Percentiles rank a stretch among this genome's conserved stretches.
Evolutionary conservation across 129 eudicot species (phyloP).

Genomic region (Apium graveolens): DNA sequence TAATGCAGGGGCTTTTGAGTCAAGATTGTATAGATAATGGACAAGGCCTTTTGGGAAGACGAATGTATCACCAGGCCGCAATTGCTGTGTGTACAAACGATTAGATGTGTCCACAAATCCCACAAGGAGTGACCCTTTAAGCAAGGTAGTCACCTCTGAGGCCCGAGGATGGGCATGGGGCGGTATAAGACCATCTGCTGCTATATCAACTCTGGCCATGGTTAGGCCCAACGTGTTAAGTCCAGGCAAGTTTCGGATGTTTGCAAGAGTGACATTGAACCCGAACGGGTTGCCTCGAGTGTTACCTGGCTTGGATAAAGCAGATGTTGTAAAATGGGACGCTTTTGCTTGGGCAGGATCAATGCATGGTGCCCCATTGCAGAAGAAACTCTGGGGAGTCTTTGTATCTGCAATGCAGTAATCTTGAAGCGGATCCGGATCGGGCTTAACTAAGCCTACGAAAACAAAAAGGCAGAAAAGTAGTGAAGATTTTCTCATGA

Average conservation of each 20-base stretch:
- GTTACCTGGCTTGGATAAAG: constrained; percentile 54
- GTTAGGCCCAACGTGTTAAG: constrained; percentile 61
- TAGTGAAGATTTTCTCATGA: constrained; percentile 1
- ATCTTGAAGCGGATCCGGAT: constrained; percentile 86
- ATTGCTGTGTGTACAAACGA: constrained; percentile 42
- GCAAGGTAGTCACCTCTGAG: constrained; percentile 59
- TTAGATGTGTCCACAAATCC: constrained; percentile 81
- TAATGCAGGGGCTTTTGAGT: constrained; percentile 37
- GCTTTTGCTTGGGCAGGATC: constrained; percentile 41
- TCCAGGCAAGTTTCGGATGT: constrained; percentile 54
- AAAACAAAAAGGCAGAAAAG: constrained; percentile 11
- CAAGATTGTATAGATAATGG: constrained; percentile 64
- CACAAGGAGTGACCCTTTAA: constrained; percentile 54
- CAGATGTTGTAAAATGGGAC: constrained; percentile 61
- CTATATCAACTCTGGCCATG: constrained; percentile 75
- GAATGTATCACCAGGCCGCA: constrained; percentile 62
- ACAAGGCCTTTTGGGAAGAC: constrained; percentile 69
- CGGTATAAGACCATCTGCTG: constrained; percentile 65
- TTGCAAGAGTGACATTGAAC: constrained; percentile 62
- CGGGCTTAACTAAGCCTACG: constrained; percentile 23
- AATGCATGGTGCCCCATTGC: constrained; percentile 69
- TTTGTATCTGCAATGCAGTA: constrained; percentile 60
- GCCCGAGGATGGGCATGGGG: constrained; percentile 88
- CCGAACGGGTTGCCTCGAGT: constrained; percentile 48
- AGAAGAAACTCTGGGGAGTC: constrained; percentile 25